Evolutionary conservation across 108 stramenopile species (phyloP).

Genomic region (Nitzschia inconspicua): DNA sequence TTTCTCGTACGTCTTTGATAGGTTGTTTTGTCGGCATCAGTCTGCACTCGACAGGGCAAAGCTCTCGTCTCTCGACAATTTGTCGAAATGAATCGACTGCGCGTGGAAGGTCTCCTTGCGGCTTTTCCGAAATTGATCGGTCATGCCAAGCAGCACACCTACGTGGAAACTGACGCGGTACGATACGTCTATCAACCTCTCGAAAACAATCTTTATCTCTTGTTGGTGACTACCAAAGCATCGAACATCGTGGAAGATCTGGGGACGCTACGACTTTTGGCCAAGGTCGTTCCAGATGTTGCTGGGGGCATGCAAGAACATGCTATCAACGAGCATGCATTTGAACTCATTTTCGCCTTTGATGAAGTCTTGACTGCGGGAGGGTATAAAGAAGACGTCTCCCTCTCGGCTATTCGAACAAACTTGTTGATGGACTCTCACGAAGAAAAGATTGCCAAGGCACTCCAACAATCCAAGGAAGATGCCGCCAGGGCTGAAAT

Average conservation of each 20-base stretch:
- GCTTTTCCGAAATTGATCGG: slow-evolving; percentile 99
- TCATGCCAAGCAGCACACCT: slow-evolving; percentile 92
- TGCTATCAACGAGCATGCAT: slow-evolving; percentile 84
- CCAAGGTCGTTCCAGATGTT: slow-evolving; percentile 98
- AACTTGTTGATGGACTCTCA: slow-evolving; percentile 99
- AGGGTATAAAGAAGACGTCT: slow-evolving; percentile 95
- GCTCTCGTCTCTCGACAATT: slow-evolving; percentile 97
- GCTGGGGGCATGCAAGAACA: slow-evolving; percentile 92
- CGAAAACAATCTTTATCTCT: slow-evolving; percentile 89
- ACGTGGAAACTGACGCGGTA: slow-evolving; percentile 97
- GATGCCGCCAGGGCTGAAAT: slow-evolving; percentile 88
- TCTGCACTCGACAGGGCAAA: slow-evolving; percentile 80
- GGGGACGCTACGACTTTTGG: slow-evolving; percentile 93
- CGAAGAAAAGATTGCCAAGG: slow-evolving; percentile 94
- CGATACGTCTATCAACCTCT: slow-evolving; percentile 99
- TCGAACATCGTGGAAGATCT: slow-evolving; percentile 97
- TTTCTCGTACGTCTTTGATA: not conserved
- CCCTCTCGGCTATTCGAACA: slow-evolving; percentile 83
- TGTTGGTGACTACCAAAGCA: slow-evolving; percentile 97
- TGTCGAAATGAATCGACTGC: slow-evolving; percentile 98
- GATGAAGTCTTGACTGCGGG: slow-evolving; percentile 98
- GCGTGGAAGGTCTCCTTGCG: slow-evolving; percentile 97
- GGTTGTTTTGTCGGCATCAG: slow-evolving; percentile 87
- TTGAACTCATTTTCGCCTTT: slow-evolving; percentile 99
- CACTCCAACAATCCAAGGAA: slow-evolving; percentile 90